These are phyloP conservation scores for Aspergillus nanangensis DNA, from an alignment of 495 filamentous ascomycete species.

Conservation along the genomic window DNA sequence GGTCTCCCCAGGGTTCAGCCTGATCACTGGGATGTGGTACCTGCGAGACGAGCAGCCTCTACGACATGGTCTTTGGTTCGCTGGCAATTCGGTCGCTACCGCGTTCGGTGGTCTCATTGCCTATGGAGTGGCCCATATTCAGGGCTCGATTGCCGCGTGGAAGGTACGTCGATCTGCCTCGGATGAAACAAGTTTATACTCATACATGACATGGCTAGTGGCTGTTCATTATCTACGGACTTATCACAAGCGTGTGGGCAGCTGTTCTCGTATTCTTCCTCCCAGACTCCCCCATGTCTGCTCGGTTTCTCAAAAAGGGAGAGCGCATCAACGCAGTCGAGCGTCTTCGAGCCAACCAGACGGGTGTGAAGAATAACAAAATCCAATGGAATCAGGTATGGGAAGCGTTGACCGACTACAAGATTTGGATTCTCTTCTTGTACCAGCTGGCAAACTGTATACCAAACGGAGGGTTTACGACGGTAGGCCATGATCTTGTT, in stretches of 20 bases:
- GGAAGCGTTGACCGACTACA: constrained; percentile 39
- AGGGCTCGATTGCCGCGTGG: not conserved
- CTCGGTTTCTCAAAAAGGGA: constrained; percentile 22
- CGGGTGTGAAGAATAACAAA: constrained; percentile 42
- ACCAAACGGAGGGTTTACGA: constrained; percentile 26
- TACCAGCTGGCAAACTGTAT: constrained; percentile 10
- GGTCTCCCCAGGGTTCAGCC: constrained; percentile 3
- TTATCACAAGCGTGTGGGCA: constrained; percentile 9
- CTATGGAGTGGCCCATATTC: constrained; percentile 1
- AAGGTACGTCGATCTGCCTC: no score
- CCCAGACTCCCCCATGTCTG: constrained; percentile 9
- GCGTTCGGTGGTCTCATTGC: constrained; percentile 1
- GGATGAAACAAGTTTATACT: no score
- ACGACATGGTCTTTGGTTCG: constrained; percentile 3
- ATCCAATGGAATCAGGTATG: constrained; percentile 45
- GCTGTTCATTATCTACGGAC: constrained; percentile 10
- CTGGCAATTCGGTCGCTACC: not conserved
- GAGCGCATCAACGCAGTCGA: constrained; percentile 22
- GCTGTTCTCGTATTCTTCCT: constrained; percentile 4
- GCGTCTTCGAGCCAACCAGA: constrained; percentile 21
- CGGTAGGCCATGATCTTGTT: no score
- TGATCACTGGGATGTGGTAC: constrained; percentile 3
- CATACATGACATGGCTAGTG: no score
- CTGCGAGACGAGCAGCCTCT: not conserved
- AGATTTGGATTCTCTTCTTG: constrained; percentile 23